A percentile compares a stretch with the other conserved stretches of the same genome.
Evolutionary conservation across 1,139 yeast species (phyloP).

Genomic region (Yamadazyma taylorii): DNA sequence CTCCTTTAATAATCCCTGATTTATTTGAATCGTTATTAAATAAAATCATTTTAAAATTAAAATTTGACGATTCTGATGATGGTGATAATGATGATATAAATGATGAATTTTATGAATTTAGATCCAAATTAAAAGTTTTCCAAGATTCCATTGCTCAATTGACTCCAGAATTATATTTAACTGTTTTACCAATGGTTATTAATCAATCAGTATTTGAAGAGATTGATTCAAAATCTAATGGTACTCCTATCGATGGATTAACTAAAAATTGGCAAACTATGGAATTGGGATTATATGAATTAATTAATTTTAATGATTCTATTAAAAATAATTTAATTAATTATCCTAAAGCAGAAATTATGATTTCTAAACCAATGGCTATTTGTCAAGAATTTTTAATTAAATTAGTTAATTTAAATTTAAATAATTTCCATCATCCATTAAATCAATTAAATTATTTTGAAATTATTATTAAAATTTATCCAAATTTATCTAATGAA

Average conservation of each 20-base stretch:
- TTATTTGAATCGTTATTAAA: conserved; percentile 63
- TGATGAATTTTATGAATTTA: conserved; percentile 76
- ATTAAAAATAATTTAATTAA: conserved; percentile 72
- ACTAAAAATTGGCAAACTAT: conserved; percentile 68
- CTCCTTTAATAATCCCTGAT: conserved; percentile 36
- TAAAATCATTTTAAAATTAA: conserved; percentile 75
- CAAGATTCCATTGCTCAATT: conserved; percentile 85
- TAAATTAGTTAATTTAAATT: conserved; percentile 60
- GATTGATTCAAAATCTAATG: conserved; percentile 10
- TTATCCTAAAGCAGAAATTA: conserved; percentile 62
- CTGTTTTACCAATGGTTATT: conserved; percentile 66
- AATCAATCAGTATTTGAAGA: conserved; percentile 52
- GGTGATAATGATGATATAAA: conserved; percentile 63
- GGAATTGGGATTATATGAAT: conserved; percentile 84
- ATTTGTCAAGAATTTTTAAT: conserved; percentile 63
- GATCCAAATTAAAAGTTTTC: conserved; percentile 69
- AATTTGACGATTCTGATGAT: conserved; percentile 75
- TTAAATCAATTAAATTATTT: conserved; percentile 77
- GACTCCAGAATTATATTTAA: conserved; percentile 70
- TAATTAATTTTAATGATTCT: conserved; percentile 77
- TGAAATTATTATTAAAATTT: conserved; percentile 82
- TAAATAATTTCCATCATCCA: conserved; percentile 62
- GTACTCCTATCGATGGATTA: background rate
- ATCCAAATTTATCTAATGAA: conserved; percentile 55
- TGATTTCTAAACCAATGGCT: conserved; percentile 59